Percentiles rank a stretch among this genome's conserved stretches.
Conservation (phyloP, 805 yeast species). For the Pichia phayaonensis region DNA sequence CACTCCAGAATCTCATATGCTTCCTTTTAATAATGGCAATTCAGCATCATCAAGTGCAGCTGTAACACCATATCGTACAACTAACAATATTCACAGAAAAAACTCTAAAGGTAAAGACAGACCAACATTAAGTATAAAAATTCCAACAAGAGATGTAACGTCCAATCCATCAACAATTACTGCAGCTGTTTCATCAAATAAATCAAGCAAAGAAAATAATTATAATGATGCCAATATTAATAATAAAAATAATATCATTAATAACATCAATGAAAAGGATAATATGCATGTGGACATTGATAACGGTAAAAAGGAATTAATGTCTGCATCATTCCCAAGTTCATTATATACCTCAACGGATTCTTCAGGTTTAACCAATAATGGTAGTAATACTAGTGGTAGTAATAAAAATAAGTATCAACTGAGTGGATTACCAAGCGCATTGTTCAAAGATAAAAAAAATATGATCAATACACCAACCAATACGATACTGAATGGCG, state of each 20-base stretch:
- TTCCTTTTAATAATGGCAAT: neutral
- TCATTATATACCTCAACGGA: neutral
- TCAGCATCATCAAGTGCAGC: neutral
- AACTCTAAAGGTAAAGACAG: constrained; percentile 24
- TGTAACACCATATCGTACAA: constrained; percentile 4
- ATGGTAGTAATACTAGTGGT: neutral
- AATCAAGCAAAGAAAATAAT: constrained; percentile 2
- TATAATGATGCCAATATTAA: neutral
- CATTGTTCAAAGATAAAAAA: constrained; percentile 5
- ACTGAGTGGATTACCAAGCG: neutral
- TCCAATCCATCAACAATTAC: constrained; percentile 25
- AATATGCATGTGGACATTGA: neutral
- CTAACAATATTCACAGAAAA: neutral
- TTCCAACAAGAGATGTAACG: constrained; percentile 36
- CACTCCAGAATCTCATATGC: neutral
- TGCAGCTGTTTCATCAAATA: constrained; percentile 8
- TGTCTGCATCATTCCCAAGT: neutral
- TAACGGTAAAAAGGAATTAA: neutral
- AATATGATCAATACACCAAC: constrained; percentile 4
- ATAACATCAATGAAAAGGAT: neutral
- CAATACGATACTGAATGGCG: constrained; percentile 9
- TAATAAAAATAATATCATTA: neutral
- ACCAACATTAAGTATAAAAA: constrained; percentile 57
- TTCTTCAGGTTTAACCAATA: neutral
- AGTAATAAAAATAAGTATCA: neutral